These are phyloP conservation scores for Phytophthora boehmeriae DNA, from an alignment of 352 stramenopile genomes.

Conservation along the genomic window DNA sequence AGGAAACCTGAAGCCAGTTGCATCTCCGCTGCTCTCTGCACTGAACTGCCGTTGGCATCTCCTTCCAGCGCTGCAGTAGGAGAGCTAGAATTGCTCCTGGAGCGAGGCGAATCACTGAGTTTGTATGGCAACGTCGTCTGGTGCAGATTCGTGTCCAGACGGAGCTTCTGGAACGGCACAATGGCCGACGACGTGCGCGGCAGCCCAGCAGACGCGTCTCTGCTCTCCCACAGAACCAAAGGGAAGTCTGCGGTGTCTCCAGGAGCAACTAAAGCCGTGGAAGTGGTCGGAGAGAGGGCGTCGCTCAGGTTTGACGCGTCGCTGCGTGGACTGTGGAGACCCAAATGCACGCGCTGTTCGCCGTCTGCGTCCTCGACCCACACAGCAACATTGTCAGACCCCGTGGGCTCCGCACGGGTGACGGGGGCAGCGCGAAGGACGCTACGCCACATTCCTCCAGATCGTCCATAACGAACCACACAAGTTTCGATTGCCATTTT, in stretches of 20 bases:
- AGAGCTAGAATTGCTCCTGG: slow-evolving; percentile 20
- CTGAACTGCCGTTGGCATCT: slow-evolving; percentile 39
- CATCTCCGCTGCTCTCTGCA: slow-evolving; percentile 25
- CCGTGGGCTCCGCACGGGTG: slow-evolving; percentile 54
- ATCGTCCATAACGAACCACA: slow-evolving; percentile 10
- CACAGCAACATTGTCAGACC: slow-evolving; percentile 55
- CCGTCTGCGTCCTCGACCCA: slow-evolving; percentile 57
- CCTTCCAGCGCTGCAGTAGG: slow-evolving; percentile 19
- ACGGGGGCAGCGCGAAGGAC: slow-evolving; percentile 73
- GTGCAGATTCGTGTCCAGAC: slow-evolving; percentile 80
- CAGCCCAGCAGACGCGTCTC: slow-evolving; percentile 12
- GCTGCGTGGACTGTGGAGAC: slow-evolving; percentile 23
- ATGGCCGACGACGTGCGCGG: slow-evolving; percentile 52
- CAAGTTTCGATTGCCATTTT: no score
- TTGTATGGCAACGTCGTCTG: slow-evolving; percentile 65
- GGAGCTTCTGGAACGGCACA: slow-evolving; percentile 84
- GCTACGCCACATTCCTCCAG: slow-evolving; percentile 33
- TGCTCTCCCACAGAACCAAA: slow-evolving; percentile 51
- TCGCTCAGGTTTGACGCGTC: neutral
- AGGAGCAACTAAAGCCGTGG: neutral
- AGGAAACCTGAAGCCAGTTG: slow-evolving; percentile 45
- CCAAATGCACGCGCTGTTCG: slow-evolving; percentile 58
- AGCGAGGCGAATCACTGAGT: slow-evolving; percentile 15
- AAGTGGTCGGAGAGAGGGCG: neutral
- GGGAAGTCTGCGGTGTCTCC: slow-evolving; percentile 56